phyloP scores from a whole-genome alignment of 495 filamentous ascomycete species.

The Penicillium coffeae region DNA sequence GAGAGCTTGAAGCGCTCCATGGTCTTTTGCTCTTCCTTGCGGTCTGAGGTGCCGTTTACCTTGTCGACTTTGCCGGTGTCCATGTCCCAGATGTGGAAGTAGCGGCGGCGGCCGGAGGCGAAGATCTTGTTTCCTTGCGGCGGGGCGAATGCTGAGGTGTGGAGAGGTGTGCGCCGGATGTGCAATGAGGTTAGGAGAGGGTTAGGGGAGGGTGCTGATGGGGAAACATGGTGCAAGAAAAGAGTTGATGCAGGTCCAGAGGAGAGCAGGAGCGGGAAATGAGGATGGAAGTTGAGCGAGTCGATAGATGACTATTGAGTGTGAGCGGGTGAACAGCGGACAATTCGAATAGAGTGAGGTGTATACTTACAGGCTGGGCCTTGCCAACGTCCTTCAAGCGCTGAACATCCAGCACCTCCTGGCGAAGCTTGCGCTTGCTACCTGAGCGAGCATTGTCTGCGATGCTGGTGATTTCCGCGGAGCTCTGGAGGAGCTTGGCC shows the following conservation, averaged over 20 bases:
- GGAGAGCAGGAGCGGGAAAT: constrained; percentile 81
- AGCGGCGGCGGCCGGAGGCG: constrained; percentile 79
- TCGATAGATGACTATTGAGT: constrained; percentile 69
- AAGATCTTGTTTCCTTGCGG: constrained; percentile 57
- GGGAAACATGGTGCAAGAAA: constrained; percentile 81
- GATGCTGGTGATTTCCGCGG: constrained; percentile 51
- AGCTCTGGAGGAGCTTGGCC: constrained; percentile 71
- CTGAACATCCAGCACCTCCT: constrained; percentile 84
- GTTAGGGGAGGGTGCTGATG: constrained; percentile 71
- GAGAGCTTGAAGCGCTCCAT: constrained; percentile 88
- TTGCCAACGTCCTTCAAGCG: constrained; percentile 62
- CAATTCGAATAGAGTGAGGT: neutral
- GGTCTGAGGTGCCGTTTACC: constrained; percentile 63
- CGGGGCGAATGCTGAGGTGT: constrained; percentile 69
- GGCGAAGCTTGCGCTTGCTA: constrained; percentile 63
- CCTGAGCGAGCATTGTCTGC: constrained; percentile 32
- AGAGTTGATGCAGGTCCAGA: constrained; percentile 80
- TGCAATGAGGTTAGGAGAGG: constrained; percentile 87
- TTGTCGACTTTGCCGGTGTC: constrained; percentile 76
- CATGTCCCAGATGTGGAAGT: constrained; percentile 94
- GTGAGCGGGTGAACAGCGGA: constrained; percentile 10
- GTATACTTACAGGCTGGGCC: constrained; percentile 49
- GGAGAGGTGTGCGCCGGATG: constrained; percentile 73
- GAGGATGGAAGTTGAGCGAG: constrained; percentile 84
- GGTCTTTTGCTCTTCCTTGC: constrained; percentile 75